These are phyloP conservation scores for Pichia exigua DNA, from an alignment of 805 yeast species.

Conservation along the genomic window DNA sequence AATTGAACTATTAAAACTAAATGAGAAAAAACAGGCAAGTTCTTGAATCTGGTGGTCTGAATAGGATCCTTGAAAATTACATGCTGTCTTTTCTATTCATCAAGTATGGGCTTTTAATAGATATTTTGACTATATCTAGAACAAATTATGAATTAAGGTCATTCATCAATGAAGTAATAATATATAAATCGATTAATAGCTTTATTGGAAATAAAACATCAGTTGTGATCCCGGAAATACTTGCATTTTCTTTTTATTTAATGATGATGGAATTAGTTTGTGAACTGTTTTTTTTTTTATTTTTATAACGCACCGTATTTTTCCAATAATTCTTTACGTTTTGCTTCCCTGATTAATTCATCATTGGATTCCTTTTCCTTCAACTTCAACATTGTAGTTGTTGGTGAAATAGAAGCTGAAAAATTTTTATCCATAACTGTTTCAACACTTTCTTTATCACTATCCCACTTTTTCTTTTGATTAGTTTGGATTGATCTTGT, in stretches of 20 bases:
- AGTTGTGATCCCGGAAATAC: neutral
- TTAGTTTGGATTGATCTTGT: conserved; percentile 27
- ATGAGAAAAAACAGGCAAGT: neutral
- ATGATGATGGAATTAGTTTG: neutral
- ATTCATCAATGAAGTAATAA: neutral
- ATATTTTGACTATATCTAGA: neutral
- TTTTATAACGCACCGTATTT: conserved; percentile 30
- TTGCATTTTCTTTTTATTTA: neutral
- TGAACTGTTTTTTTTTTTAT: conserved; percentile 10
- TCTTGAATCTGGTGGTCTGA: neutral
- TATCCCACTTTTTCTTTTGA: conserved; percentile 14
- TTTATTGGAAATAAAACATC: neutral
- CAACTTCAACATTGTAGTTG: conserved; percentile 33
- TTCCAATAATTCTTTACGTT: conserved; percentile 27
- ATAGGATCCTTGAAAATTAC: neutral
- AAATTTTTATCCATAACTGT: conserved; percentile 19
- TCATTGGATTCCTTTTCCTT: conserved; percentile 28
- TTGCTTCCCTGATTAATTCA: conserved; percentile 21
- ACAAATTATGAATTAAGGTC: neutral
- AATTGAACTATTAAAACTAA: neutral
- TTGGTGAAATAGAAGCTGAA: conserved; percentile 39
- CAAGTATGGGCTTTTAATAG: neutral
- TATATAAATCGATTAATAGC: neutral
- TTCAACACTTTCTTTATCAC: conserved; percentile 9
- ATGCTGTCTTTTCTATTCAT: neutral